A percentile compares a stretch with the other conserved stretches of the same genome.
phyloP scores from a whole-genome alignment of 225 moss, liverwort and hornwort genomes.

The Neckera pumila region DNA sequence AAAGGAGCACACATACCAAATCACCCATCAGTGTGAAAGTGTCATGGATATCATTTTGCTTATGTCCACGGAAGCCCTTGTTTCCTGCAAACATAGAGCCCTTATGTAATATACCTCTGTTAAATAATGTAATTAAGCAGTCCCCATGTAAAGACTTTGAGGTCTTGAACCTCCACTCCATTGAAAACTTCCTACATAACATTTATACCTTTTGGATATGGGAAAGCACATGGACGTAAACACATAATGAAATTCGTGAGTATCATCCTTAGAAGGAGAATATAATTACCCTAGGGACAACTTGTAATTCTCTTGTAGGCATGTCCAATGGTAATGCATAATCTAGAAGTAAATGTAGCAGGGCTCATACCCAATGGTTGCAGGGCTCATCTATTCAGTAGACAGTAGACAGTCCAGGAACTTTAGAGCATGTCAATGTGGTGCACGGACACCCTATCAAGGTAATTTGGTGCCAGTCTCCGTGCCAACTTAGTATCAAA shows the following conservation, averaged over 20 bases:
- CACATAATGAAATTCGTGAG: background rate
- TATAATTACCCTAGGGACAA: conserved; percentile 34
- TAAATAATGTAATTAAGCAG: background rate
- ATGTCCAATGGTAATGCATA: conserved; percentile 51
- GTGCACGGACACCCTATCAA: too few species aligned
- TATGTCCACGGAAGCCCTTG: conserved; percentile 70
- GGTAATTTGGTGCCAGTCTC: too few species aligned
- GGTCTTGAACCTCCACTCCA: background rate
- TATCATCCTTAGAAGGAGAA: background rate
- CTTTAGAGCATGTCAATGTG: too few species aligned
- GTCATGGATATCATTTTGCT: conserved; percentile 60
- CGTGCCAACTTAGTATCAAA: too few species aligned
- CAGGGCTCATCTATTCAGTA: background rate
- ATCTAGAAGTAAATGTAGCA: conserved; percentile 27
- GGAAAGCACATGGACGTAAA: background rate
- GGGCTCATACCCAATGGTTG: background rate
- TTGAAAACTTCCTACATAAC: background rate
- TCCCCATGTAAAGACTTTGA: background rate
- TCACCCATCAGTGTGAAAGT: conserved; percentile 63
- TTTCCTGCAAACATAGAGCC: conserved; percentile 25
- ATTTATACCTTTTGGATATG: background rate
- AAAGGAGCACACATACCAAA: conserved; percentile 39
- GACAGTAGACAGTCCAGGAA: too few species aligned
- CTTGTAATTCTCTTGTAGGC: conserved; percentile 69
- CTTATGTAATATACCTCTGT: background rate